Conservation (phyloP, 176 grass and related monocot genomes). For the Hordeum marinum region DNA sequence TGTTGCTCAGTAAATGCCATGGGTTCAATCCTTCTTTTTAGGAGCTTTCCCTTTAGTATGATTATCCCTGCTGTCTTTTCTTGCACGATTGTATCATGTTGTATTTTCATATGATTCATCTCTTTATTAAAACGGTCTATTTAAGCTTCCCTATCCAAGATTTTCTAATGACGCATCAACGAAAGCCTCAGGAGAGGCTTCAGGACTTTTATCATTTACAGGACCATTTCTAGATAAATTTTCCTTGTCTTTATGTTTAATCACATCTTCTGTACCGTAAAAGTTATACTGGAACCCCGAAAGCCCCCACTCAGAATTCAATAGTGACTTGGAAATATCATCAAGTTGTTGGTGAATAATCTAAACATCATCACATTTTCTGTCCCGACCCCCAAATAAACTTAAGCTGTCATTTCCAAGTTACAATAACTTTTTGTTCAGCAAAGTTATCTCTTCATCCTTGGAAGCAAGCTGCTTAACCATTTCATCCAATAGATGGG, state of each 20-base stretch:
- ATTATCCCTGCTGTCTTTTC: conserved; percentile 45
- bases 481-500: background rate
- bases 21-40: conserved; percentile 37
- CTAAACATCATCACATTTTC: conserved; percentile 36
- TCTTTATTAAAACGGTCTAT: conserved; percentile 37
- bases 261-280: conserved; percentile 35
- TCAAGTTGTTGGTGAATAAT: conserved; percentile 36
- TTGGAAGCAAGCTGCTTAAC: conserved; percentile 28
- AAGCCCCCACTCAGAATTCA: conserved; percentile 46
- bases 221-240: conserved; percentile 10
- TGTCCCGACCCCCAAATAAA: conserved; percentile 25
- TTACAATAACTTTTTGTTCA: conserved; percentile 39
- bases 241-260: conserved; percentile 33
- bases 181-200: background rate
- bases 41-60: conserved; percentile 30
- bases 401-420: conserved; percentile 8
- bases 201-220: background rate
- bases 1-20: conserved; percentile 41
- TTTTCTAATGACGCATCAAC: conserved; percentile 15
- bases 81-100: conserved; percentile 38
- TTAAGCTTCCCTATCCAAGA: conserved; percentile 30
- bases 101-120: conserved; percentile 45
- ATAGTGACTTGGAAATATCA: conserved; percentile 34
- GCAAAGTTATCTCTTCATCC: conserved; percentile 38
- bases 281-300: conserved; percentile 31